Conservation (phyloP, 495 filamentous ascomycete species). For the Rostrohypoxylon terebratum region DNA sequence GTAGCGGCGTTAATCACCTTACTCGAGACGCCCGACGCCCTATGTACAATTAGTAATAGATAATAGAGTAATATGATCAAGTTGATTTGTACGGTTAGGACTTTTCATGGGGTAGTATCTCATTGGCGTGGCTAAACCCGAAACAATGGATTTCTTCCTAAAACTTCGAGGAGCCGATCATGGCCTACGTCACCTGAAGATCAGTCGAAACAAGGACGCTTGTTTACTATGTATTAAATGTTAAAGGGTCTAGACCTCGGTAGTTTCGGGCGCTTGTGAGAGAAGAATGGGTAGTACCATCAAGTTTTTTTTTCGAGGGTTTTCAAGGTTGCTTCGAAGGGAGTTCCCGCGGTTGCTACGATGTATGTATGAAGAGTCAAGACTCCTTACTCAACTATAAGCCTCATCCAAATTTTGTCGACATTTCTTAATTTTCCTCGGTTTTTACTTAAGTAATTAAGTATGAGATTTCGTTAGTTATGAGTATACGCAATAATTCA, state of each 20-base stretch:
- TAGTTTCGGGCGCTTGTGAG: conserved; percentile 7
- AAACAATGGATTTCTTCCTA: conserved; percentile 16
- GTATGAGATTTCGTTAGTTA: background rate
- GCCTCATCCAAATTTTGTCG: background rate
- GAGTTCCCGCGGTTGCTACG: background rate
- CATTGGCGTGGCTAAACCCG: conserved; percentile 28
- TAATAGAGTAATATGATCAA: background rate
- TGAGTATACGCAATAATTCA: conserved; percentile 1
- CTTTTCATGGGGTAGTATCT: conserved; percentile 16
- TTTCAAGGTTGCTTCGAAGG: background rate
- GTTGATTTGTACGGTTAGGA: background rate
- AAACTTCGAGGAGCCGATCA: conserved; percentile 16
- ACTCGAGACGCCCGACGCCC: conserved; percentile 3
- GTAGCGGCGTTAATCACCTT: background rate
- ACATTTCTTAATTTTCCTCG: no score
- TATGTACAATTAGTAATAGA: no score
- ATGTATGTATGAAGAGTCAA: background rate
- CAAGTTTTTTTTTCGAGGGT: conserved; percentile 3
- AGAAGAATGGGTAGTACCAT: background rate
- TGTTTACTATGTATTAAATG: background rate
- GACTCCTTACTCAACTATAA: background rate
- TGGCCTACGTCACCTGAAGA: conserved; percentile 37
- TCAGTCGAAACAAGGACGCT: conserved; percentile 27
- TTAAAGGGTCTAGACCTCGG: conserved; percentile 7
- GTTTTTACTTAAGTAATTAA: background rate